Conservation (phyloP, 2,329 filamentous ascomycete genomes). For the Pseudogymnoascus sp. region DNA sequence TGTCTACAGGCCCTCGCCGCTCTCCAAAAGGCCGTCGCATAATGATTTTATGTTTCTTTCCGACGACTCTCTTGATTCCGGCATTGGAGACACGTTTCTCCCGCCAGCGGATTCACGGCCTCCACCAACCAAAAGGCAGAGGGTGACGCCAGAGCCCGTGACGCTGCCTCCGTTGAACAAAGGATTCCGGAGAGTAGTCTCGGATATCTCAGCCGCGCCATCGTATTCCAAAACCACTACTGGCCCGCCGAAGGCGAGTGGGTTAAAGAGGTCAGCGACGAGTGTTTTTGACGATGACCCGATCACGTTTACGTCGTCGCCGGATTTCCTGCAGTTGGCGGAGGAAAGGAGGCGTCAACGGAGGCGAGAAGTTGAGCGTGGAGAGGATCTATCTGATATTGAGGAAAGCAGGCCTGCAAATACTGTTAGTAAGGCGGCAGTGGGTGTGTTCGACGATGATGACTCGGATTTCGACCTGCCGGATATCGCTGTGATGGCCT, state of each 20-base stretch:
- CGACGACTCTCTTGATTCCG: background rate
- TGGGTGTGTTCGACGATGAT: background rate
- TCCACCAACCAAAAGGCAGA: slow-evolving; percentile 9
- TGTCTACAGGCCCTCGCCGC: background rate
- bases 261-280: slow-evolving; percentile 33
- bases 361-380: slow-evolving; percentile 16
- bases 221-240: slow-evolving; percentile 23
- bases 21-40: slow-evolving; percentile 6
- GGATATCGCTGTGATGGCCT: slow-evolving; percentile 15
- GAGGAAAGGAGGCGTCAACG: slow-evolving; percentile 13
- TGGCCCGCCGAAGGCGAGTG: slow-evolving; percentile 19
- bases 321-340: slow-evolving; percentile 22
- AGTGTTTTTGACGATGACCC: slow-evolving; percentile 23
- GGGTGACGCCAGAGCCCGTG: slow-evolving; percentile 9
- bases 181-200: slow-evolving; percentile 23
- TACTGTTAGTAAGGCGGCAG: background rate
- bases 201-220: slow-evolving; percentile 35
- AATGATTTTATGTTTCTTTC: slow-evolving; percentile 10
- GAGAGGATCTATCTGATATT: slow-evolving; percentile 8
- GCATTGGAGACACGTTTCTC: background rate
- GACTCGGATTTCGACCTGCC: slow-evolving; percentile 20
- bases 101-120: background rate
- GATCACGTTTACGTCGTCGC: slow-evolving; percentile 29
- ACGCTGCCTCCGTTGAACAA: background rate
- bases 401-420: background rate